These are phyloP conservation scores for Apiosordaria backusii DNA, from an alignment of 495 filamentous ascomycete genomes.

Conservation along the genomic window DNA sequence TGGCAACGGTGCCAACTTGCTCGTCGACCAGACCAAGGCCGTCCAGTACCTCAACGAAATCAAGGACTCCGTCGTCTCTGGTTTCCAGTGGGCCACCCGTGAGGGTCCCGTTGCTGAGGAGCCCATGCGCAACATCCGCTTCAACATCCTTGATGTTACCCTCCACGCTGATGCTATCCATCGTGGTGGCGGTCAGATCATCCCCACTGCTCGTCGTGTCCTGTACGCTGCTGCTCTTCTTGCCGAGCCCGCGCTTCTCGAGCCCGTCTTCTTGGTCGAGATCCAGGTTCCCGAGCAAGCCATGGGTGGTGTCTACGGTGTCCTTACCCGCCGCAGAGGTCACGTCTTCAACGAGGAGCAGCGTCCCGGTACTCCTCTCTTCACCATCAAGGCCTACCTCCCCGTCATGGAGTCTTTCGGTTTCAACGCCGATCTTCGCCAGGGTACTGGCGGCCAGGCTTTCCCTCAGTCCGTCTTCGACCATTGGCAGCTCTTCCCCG, in stretches of 20 bases:
- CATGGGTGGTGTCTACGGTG: constrained; percentile 99
- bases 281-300: constrained; percentile 98
- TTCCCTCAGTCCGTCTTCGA: constrained; percentile 99
- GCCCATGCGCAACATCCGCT: constrained; percentile 94
- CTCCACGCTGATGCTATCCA: constrained; percentile 99
- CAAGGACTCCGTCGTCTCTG: constrained; percentile 99
- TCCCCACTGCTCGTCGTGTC: constrained; percentile 96
- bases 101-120: constrained; percentile 98
- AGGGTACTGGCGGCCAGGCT: constrained; percentile 89
- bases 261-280: constrained; percentile 98
- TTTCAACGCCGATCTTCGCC: constrained; percentile 96
- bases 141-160: constrained; percentile 99
- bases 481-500: constrained; percentile 92
- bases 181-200: constrained; percentile 98
- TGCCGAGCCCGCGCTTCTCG: constrained; percentile 82
- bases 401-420: constrained; percentile 99
- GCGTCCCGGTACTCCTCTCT: constrained; percentile 96
- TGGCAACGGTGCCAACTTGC: constrained; percentile 94
- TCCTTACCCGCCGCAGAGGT: constrained; percentile 95
- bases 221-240: constrained; percentile 90
- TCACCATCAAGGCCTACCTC: constrained; percentile 99
- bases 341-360: constrained; percentile 99
- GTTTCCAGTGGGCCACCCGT: constrained; percentile 99
- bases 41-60: constrained; percentile 99
- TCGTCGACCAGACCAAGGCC: constrained; percentile 99